phyloP scores from a whole-genome alignment of 441 rosid genomes.

The Gossypium gossypioides region DNA sequence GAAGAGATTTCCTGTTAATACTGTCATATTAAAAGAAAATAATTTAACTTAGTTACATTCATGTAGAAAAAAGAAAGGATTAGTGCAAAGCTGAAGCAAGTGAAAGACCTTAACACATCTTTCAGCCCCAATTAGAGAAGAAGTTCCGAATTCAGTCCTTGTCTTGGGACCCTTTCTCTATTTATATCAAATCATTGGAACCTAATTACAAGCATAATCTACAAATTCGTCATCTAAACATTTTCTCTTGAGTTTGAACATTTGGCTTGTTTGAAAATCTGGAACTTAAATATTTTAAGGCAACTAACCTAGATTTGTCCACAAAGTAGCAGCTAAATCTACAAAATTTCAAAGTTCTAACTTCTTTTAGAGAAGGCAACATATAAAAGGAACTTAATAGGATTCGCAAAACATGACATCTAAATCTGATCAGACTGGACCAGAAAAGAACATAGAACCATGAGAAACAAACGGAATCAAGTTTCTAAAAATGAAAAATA shows the following conservation, averaged over 20 bases:
- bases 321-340: not conserved
- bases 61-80: not conserved
- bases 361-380: not conserved
- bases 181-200: not conserved
- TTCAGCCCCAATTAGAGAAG: not conserved
- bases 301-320: not conserved
- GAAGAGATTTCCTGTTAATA: conserved; percentile 12
- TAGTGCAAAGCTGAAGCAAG: not conserved
- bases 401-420: not conserved
- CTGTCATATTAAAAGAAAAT: not conserved
- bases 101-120: not conserved
- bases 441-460: not conserved
- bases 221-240: not conserved
- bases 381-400: not conserved
- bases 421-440: not conserved
- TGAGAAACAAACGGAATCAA: not conserved
- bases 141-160: not conserved
- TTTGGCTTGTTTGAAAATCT: not conserved
- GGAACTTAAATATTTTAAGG: not conserved
- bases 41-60: not conserved
- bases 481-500: not conserved
- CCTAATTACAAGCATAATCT: not conserved
- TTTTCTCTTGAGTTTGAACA: not conserved
- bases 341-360: not conserved
- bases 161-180: not conserved